Evolutionary conservation across 352 stramenopile species (phyloP), one percentile per base, ranked within the genome.

Genomic region (Globisporangium uncinulatum): DNA sequence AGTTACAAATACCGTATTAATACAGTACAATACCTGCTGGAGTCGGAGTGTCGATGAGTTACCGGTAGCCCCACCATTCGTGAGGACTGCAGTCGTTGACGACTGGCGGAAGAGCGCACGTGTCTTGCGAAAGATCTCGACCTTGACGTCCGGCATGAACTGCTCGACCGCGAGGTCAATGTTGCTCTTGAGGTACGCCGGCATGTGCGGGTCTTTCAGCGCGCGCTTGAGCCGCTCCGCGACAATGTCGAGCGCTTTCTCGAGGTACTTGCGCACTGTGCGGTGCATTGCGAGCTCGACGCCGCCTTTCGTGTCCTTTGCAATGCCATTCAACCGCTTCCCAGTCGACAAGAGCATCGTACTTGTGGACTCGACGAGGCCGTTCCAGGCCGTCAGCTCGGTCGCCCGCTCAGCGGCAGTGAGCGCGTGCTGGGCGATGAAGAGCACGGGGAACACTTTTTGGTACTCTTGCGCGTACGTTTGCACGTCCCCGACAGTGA

Each of bases 81-180:
- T 51, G 32, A 56, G 48, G n/a, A 52, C 21, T 13, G 52, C 32
- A 14, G 57, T 39, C 14, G 61, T 21, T 11, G 50, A 50, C 44
- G 41, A 65, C 37, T 79, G 67, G 0, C 73, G 70, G 56, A 94
- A 94, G 10, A 94, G 39, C 29, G 92, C 83, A 17, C 79, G 57
- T 21, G 82, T 95, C 69, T 95, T 93, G 17, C 77, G 67, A 44
- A 92, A 94, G 56, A 95, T 89, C 62, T 95, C 83, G 59, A 94
- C 79, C 55, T 95, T 94, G 47, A 95, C 83, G 55, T 95, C 86
- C 3, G 83, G 83, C 69, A 95, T 90, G 57, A 95, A 92, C 59
- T 91, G 80, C 46, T 94, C 79, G 34, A 95, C 86, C 21, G 79
- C 79, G 36, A 87, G 66, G 53, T 95, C 86, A 57, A 95, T 93